phyloP scores from a whole-genome alignment of 257 asterid genomes.

The Nicotiana undulata region DNA sequence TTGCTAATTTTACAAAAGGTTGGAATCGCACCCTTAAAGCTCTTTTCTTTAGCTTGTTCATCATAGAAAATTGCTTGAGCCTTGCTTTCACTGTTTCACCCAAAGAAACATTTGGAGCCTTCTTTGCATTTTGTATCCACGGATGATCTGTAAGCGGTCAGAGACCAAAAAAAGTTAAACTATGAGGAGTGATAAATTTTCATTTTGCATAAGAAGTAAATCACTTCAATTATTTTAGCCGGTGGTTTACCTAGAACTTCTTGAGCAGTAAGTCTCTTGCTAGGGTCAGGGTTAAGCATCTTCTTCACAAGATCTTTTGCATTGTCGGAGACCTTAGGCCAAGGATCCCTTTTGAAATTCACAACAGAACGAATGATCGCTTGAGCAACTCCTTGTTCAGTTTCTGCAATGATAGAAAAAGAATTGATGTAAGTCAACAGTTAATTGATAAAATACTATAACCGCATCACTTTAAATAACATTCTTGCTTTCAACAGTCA shows the following conservation, averaged over 20 bases:
- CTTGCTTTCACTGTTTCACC: constrained; percentile 46
- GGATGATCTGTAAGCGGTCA: constrained; percentile 35
- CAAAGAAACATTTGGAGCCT: constrained; percentile 39
- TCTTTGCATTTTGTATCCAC: constrained; percentile 44
- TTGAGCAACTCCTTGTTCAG: constrained; percentile 52
- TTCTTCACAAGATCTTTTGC: constrained; percentile 45
- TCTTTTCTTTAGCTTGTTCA: constrained; percentile 51
- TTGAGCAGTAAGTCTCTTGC: constrained; percentile 40
- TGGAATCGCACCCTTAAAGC: constrained; percentile 33
- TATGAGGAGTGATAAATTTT: not conserved
- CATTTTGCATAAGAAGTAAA: not conserved
- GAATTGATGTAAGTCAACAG: not conserved
- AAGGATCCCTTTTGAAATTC: constrained; percentile 42
- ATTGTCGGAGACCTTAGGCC: constrained; percentile 46
- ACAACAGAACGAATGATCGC: constrained; percentile 44
- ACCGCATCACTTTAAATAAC: not conserved
- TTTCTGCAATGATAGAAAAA: constrained; percentile 20
- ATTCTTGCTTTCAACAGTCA: not conserved
- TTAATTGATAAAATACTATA: not conserved
- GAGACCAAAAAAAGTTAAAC: not conserved
- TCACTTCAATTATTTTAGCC: not conserved
- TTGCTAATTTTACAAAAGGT: not conserved
- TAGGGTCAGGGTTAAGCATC: constrained; percentile 47
- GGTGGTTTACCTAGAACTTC: constrained; percentile 33
- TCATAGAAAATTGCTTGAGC: constrained; percentile 41